These are phyloP conservation scores for Chrysanthemum lavandulifolium DNA, from an alignment of 129 eudicot genomes.

Conservation along the genomic window DNA sequence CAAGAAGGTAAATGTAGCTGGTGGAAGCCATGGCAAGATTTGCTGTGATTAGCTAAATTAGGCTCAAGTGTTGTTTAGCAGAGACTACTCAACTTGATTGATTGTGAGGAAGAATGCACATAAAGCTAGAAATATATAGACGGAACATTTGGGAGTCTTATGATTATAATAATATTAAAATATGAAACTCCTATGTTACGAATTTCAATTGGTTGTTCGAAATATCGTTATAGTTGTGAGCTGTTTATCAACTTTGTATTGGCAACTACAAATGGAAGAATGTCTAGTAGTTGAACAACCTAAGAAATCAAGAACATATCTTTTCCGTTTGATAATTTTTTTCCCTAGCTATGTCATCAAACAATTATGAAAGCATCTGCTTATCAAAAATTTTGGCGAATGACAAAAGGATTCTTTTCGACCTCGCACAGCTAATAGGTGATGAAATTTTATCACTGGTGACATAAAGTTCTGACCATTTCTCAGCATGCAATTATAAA, in stretches of 20 bases:
- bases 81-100: not conserved
- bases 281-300: constrained; percentile 4
- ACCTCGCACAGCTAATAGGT: too few species aligned
- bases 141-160: not conserved
- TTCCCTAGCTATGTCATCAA: too few species aligned
- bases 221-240: not conserved
- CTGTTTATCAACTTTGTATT: constrained; percentile 17
- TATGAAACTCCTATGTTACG: not conserved
- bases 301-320: not conserved
- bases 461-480: too few species aligned
- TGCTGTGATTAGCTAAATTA: not conserved
- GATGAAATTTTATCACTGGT: too few species aligned
- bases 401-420: too few species aligned
- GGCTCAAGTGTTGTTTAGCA: not conserved
- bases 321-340: not conserved
- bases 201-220: constrained; percentile 1
- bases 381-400: too few species aligned
- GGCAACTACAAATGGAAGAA: not conserved
- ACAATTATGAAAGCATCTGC: too few species aligned
- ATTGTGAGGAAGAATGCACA: not conserved
- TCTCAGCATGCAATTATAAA: too few species aligned
- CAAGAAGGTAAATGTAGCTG: not conserved
- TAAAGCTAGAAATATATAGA: constrained; percentile 3
- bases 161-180: not conserved
- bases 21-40: constrained; percentile 13